These are phyloP conservation scores for Tylopilus sp. DNA, from an alignment of 768 basidiomycete species.

Conservation along the genomic window DNA sequence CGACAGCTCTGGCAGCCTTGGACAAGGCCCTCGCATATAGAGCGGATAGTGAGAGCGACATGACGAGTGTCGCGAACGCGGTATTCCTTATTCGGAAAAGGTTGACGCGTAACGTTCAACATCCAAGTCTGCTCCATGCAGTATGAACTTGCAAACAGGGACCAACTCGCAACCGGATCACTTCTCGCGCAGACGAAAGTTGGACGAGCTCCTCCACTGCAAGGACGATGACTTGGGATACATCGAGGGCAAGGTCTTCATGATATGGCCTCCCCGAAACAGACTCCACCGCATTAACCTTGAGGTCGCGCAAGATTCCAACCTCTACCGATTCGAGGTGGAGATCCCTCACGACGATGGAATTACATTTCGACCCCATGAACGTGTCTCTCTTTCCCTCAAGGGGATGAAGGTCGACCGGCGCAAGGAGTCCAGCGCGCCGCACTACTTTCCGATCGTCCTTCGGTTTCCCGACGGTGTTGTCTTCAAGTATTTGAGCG, in stretches of 20 bases:
- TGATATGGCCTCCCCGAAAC: conserved; percentile 41
- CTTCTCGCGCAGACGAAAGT: conserved; percentile 28
- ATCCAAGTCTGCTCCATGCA: not conserved
- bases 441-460: conserved; percentile 37
- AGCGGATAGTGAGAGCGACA: conserved; percentile 33
- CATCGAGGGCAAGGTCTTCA: conserved; percentile 40
- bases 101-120: no score
- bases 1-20: conserved; percentile 36
- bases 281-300: conserved; percentile 31
- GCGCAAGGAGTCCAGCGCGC: conserved; percentile 24
- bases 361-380: conserved; percentile 40
- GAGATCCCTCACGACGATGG: conserved; percentile 32
- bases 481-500: conserved; percentile 36
- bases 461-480: conserved; percentile 45
- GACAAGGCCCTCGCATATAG: conserved; percentile 41
- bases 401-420: conserved; percentile 39
- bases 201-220: conserved; percentile 33
- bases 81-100: no score
- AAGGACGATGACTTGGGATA: conserved; percentile 35
- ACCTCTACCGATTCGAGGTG: conserved; percentile 36
- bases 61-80: not conserved
- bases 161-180: conserved; percentile 2
- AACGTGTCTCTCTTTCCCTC: conserved; percentile 46
- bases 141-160: conserved; percentile 9
- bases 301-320: conserved; percentile 17